Evolutionary conservation across 2,329 filamentous ascomycete genomes (phyloP), one percentile per base, ranked within the genome.

Genomic region (Aschersonia sp.): DNA sequence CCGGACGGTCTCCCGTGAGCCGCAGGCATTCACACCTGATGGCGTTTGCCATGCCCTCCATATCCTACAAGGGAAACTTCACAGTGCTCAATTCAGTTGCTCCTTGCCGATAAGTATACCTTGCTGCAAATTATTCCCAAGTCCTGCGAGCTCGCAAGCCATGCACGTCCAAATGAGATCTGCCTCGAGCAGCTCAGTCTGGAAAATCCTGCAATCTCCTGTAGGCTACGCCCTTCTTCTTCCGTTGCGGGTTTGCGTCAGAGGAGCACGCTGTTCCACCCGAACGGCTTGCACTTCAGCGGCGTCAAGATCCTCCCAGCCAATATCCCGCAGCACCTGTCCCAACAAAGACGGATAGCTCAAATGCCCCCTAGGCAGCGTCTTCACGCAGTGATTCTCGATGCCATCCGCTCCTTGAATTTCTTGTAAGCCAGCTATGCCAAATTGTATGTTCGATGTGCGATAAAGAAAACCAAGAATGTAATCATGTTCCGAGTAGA

Each of bases 381-480:
- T 72, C 51, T 76, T 81, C 30, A 81, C 75, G 52, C 85, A 71
- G 47, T 84, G 67, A 54, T 84, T 87, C 60, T 87, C 83, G 47
- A 83, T 69, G 40, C 74, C 72, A 46, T 72, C 68, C 3, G 87
- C 77, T 11, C 80, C 81, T 41, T 77, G 70, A 32, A 92, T 76
- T 12, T 76, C 74, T 60, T 95, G 84, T 14, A 97, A 66, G 1
- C 90, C 90, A 0, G 89, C 88, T 35, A 97, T 74, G 2, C 90
- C 89, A 51, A 84, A 82, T 53, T 92, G 82, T 45, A 90, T 76
- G 54, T 83, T 87, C 47, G 84, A 86, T 3, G 80, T 86, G 45
- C 90, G 81, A 61, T 90, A 94, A 40, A 95, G 70, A 60, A 95
- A 94, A 1, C 81, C 88, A 2, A 97, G 79, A 30, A 95, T 80